A percentile compares a stretch with the other conserved stretches of the same genome.
These are phyloP conservation scores for Trichoderma sp. DNA, from an alignment of 2,329 filamentous ascomycete species.

Conservation along the genomic window DNA sequence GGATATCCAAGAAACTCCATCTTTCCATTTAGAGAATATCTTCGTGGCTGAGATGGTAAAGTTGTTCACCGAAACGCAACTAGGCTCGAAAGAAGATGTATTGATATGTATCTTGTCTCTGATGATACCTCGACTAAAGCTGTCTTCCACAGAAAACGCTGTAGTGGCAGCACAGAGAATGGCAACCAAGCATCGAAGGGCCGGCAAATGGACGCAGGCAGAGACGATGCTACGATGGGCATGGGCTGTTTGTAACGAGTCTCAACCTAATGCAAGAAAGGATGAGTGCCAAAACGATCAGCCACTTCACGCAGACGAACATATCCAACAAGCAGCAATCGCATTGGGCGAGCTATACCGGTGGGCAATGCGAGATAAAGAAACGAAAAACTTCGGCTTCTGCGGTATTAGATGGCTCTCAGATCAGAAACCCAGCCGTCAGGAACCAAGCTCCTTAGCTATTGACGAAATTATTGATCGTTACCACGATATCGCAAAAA, in stretches of 20 bases:
- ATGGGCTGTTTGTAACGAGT: background rate
- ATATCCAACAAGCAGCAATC: background rate
- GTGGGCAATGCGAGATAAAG: background rate
- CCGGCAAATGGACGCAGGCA: background rate
- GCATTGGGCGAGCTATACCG: background rate
- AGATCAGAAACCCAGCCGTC: background rate
- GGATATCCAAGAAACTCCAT: background rate
- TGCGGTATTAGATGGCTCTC: background rate
- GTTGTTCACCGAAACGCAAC: background rate
- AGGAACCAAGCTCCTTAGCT: accelerated
- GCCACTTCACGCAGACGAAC: background rate
- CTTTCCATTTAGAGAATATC: background rate
- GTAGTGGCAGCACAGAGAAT: background rate
- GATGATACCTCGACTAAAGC: background rate
- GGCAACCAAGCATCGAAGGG: background rate
- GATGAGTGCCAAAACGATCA: background rate
- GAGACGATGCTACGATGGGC: background rate
- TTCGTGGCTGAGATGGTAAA: background rate
- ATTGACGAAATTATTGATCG: background rate
- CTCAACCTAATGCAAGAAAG: background rate
- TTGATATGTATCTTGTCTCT: background rate
- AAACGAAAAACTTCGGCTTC: background rate
- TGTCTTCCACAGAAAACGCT: accelerated
- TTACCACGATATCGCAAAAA: background rate
- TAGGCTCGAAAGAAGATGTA: background rate